These are phyloP conservation scores for Fusarium devonianum DNA, from an alignment of 2,329 filamentous ascomycete species.

Conservation along the genomic window DNA sequence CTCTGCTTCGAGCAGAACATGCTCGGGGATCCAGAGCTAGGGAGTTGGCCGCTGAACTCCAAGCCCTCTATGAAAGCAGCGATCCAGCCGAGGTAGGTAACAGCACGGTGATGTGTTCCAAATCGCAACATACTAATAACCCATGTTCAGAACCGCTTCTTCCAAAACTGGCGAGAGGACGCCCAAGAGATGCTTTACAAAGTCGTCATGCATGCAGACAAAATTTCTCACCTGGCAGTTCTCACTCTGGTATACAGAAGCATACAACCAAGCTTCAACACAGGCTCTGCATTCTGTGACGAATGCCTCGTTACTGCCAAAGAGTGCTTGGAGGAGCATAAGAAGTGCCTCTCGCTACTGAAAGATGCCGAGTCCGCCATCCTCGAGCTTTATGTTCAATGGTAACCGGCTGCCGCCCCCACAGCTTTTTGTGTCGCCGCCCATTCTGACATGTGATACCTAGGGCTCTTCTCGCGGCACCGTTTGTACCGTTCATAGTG, in stretches of 20 bases:
- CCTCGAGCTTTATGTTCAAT: constrained; percentile 13
- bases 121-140: too few relatives aligned
- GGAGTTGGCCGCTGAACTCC: constrained; percentile 27
- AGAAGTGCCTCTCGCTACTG: constrained; percentile 11
- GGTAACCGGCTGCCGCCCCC: too few relatives aligned
- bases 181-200: too few relatives aligned
- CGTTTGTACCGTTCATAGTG: constrained; percentile 40
- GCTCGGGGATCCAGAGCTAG: constrained; percentile 28
- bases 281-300: constrained; percentile 25
- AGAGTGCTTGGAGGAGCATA: constrained; percentile 21
- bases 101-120: too few relatives aligned
- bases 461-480: constrained; percentile 31
- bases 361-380: constrained; percentile 2
- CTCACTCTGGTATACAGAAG: constrained; percentile 40
- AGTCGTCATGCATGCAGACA: constrained; percentile 26
- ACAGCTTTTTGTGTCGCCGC: too few relatives aligned
- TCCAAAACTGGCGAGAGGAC: too few relatives aligned
- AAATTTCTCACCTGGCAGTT: constrained; percentile 33
- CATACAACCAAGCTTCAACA: constrained; percentile 23
- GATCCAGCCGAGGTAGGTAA: too few relatives aligned
- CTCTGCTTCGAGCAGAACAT: constrained; percentile 28
- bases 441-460: too few relatives aligned
- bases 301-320: constrained; percentile 37
- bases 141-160: too few relatives aligned
- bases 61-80: too few relatives aligned